phyloP scores from a whole-genome alignment of 2,329 filamentous ascomycete species.

The Thielaviopsis musarum region DNA sequence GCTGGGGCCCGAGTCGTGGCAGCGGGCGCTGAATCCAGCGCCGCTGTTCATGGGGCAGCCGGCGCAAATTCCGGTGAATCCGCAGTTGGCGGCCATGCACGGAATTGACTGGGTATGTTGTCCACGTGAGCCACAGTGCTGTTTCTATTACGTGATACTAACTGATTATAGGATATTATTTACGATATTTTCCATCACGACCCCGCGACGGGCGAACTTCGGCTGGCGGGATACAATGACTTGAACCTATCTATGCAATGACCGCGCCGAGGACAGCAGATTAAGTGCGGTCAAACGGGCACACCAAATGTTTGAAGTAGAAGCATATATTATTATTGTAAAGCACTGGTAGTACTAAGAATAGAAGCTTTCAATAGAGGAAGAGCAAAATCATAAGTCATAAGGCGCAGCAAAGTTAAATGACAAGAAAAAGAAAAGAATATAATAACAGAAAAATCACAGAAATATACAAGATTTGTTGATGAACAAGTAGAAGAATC shows the following conservation, averaged over 20 bases:
- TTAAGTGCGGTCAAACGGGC: too few relatives aligned
- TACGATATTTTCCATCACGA: conserved; percentile 23
- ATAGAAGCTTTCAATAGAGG: conserved; percentile 2
- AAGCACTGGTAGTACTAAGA: conserved; percentile 1
- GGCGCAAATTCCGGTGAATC: neutral
- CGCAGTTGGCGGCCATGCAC: neutral
- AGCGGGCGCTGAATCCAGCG: neutral
- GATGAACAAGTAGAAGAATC: neutral
- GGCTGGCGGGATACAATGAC: conserved; percentile 23
- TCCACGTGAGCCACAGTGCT: neutral
- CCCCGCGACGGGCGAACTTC: conserved; percentile 23
- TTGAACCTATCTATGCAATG: conserved; percentile 19
- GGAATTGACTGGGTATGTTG: neutral
- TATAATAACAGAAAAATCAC: conserved; percentile 1
- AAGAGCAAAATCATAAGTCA: neutral
- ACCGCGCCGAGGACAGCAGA: too few relatives aligned
- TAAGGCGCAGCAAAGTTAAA: conserved; percentile 4
- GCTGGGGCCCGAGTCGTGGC: conserved; percentile 2
- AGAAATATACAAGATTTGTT: neutral
- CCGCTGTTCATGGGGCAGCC: neutral
- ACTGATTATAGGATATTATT: conserved; percentile 19
- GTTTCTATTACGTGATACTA: neutral
- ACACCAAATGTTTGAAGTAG: neutral
- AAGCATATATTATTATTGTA: conserved; percentile 6
- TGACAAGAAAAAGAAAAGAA: conserved; percentile 6